Base-by-base conservation (phyloP, 2,329 filamentous ascomycete genomes). In the Venturia pyrina region DNA sequence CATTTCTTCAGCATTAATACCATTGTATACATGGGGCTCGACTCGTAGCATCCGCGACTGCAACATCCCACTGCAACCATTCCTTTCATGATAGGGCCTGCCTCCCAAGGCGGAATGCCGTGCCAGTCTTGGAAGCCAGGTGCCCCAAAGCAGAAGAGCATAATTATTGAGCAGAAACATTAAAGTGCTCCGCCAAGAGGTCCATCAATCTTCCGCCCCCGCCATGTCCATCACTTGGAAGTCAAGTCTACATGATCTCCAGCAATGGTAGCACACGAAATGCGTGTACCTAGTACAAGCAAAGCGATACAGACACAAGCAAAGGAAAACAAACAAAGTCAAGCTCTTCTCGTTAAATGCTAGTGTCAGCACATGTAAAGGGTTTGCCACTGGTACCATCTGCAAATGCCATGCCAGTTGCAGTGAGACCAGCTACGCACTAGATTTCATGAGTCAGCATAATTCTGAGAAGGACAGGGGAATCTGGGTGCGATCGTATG, bases 361-460 rank as follows among this genome's bases (percentile, higher is more conserved):
- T 59, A 37, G 67, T 67, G 57, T 66, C 59, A 13, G 1, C 59
- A 59, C 67, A 68, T 2, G 28, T 66, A 41, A 67, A 68, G 11
- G 65, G 62, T 37, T 56, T 62, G 46, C 66, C 67, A 34, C 24
- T 53, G 11, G 21, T 46, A 13, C 67, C 67, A 34, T 68, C 37
- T 10, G 34, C 28, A 19, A 68, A 46, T 1, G 34, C 44, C 46
- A 19, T 65, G 1, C 32, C 46, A 21, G 60, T 56, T 24, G 67
- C 67, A 34, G 65, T 61, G 15, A 68, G 40, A 53, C 67, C 67
- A 6, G 65, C 24, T 32, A 65, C 17, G 37, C 46, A 68, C 66
- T 67, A 59, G 5, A 28, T 28, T 37, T 28, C n/a, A 50, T 41
- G 32, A 59, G 37, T 66, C 24, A 66, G 64, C 59, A 46, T 43